Evolutionary conservation across 176 grass and related monocot species (phyloP).

Genomic region (Paspalum notatum): DNA sequence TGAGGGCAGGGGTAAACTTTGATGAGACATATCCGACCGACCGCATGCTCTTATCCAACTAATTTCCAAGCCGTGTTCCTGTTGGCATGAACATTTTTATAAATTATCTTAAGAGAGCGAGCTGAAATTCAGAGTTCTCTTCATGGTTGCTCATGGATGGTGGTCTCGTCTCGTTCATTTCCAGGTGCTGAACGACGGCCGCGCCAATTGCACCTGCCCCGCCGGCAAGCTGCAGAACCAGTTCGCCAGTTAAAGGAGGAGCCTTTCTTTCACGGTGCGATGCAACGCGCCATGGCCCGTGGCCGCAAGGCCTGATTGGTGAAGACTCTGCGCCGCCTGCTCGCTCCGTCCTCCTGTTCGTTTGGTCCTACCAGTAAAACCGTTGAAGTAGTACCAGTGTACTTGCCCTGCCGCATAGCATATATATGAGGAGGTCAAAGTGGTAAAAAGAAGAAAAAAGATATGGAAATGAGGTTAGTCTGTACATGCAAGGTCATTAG

Average conservation of each 20-base stretch:
- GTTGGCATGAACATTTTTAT: background rate
- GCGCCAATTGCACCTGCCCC: constrained; percentile 69
- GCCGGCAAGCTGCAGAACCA: constrained; percentile 61
- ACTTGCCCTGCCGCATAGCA: background rate
- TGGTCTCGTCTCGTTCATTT: constrained; percentile 11
- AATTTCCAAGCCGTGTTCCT: background rate
- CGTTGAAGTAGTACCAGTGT: background rate
- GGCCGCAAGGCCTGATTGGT: constrained; percentile 15
- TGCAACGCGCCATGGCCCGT: background rate
- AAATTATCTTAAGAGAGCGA: background rate
- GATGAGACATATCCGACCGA: constrained; percentile 15
- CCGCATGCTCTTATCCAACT: background rate
- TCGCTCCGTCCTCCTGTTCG: background rate
- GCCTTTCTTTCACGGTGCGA: background rate
- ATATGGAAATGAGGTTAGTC: background rate
- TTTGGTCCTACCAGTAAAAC: background rate
- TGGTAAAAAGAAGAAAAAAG: background rate
- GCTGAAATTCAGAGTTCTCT: background rate
- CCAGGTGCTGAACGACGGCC: constrained; percentile 63
- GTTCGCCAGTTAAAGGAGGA: constrained; percentile 22
- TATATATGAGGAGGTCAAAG: background rate
- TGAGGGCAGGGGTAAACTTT: constrained; percentile 45
- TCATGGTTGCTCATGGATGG: background rate
- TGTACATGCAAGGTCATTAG: constrained; percentile 17
- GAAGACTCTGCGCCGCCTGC: background rate